These are phyloP conservation scores for Plasmodium berghei DNA, from an alignment of 169 alveolate genomes.

Conservation along the genomic window DNA sequence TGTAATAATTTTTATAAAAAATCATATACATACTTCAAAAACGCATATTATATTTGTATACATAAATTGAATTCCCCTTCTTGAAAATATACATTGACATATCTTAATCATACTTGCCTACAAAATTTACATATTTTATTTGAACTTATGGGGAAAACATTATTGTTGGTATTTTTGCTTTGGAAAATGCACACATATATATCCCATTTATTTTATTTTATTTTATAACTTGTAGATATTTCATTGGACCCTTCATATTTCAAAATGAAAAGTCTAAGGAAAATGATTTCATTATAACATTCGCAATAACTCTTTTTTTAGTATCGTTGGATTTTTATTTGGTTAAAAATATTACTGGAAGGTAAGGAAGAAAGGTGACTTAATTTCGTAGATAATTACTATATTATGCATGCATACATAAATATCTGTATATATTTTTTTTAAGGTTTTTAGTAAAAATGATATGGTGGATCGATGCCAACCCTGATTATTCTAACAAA, in stretches of 20 bases:
- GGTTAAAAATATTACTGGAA: constrained; percentile 75
- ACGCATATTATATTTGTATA: no score
- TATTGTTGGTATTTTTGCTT: no score
- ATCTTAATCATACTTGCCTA: no score
- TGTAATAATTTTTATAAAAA: constrained; percentile 18
- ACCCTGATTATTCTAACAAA: constrained; percentile 68
- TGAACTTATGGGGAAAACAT: no score
- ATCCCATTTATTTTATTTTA: no score
- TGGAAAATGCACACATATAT: no score
- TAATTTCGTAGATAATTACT: not conserved
- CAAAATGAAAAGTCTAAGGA: constrained; percentile 56
- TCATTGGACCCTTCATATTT: constrained; percentile 63
- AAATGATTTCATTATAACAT: constrained; percentile 69
- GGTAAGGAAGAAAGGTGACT: constrained; percentile 16
- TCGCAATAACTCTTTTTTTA: constrained; percentile 66
- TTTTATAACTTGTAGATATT: constrained; percentile 40
- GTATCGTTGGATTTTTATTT: constrained; percentile 75
- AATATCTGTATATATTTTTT: not conserved
- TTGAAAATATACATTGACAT: no score
- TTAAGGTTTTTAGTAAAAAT: constrained; percentile 70
- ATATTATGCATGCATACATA: not conserved
- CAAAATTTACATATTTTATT: no score
- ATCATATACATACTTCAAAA: no score
- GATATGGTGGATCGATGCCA: constrained; percentile 77
- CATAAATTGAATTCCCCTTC: no score